Conservation (phyloP, 2,329 filamentous ascomycete genomes). For the Metarhizium sp. region DNA sequence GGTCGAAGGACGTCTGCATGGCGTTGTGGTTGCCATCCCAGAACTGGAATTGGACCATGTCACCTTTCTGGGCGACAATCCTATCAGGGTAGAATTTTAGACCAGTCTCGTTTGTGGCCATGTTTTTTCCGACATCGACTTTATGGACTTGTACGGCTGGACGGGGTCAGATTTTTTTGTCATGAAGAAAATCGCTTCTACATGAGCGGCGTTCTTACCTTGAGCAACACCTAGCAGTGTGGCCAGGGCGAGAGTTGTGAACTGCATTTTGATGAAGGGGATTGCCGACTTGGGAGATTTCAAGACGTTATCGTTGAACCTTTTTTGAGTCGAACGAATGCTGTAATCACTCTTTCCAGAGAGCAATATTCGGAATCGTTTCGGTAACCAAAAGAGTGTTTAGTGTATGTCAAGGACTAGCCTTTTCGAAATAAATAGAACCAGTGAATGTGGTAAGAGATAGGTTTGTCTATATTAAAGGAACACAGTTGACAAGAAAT, state of each 20-base stretch:
- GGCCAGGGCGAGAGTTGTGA: conserved; percentile 35
- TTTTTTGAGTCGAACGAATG: neutral
- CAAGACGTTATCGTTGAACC: neutral
- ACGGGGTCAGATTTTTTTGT: neutral
- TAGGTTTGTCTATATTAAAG: neutral
- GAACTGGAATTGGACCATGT: conserved; percentile 60
- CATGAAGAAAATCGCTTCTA: neutral
- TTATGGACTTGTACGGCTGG: conserved; percentile 43
- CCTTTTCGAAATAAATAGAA: conserved; percentile 18
- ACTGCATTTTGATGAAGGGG: conserved; percentile 38
- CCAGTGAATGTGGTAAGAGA: neutral
- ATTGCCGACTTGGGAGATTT: neutral
- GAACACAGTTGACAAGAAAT: neutral
- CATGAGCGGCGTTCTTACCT: conserved; percentile 22
- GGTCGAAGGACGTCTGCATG: conserved; percentile 65
- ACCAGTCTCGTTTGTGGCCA: conserved; percentile 35
- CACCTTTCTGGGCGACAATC: conserved; percentile 52
- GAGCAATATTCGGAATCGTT: neutral
- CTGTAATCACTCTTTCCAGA: conserved; percentile 6
- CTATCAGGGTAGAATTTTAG: conserved; percentile 58
- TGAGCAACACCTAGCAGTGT: conserved; percentile 38
- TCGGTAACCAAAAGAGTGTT: neutral
- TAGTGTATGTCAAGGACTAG: conserved; percentile 32
- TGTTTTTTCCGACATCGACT: conserved; percentile 51
- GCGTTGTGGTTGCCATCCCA: conserved; percentile 65